These are phyloP conservation scores for Ascochyta clinopodiicola DNA, from an alignment of 2,329 filamentous ascomycete genomes.

Conservation along the genomic window DNA sequence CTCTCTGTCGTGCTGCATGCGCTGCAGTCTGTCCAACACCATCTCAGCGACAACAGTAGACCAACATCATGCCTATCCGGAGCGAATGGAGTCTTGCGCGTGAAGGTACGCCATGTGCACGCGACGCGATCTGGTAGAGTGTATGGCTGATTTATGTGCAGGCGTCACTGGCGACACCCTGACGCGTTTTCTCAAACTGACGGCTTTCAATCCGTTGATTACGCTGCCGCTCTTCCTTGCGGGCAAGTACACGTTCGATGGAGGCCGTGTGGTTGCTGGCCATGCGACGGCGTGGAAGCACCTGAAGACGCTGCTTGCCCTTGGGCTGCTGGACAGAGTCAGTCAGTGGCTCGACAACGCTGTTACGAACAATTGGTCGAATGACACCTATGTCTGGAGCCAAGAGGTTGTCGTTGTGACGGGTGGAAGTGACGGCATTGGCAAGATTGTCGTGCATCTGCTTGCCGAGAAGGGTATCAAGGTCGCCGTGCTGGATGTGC, in stretches of 20 bases:
- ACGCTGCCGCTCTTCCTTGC: conserved; percentile 69
- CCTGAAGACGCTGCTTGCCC: conserved; percentile 60
- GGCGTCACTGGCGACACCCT: conserved; percentile 62
- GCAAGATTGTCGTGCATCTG: conserved; percentile 67
- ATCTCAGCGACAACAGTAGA: background rate
- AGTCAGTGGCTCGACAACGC: conserved; percentile 61
- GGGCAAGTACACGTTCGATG: conserved; percentile 68
- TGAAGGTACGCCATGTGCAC: conserved; percentile 40
- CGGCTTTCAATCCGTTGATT: conserved; percentile 68
- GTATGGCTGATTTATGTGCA: conserved; percentile 12
- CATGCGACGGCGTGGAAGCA: conserved; percentile 60
- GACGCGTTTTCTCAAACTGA: conserved; percentile 63
- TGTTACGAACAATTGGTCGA: conserved; percentile 58
- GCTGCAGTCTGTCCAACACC: background rate
- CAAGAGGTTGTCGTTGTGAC: conserved; percentile 76
- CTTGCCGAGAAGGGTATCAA: conserved; percentile 70
- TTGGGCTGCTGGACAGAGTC: conserved; percentile 59
- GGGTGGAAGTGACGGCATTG: conserved; percentile 77
- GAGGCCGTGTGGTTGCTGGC: conserved; percentile 59
- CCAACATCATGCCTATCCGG: conserved; percentile 43
- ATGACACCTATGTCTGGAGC: conserved; percentile 68
- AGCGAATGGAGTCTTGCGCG: conserved; percentile 49
- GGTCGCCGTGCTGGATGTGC: conserved; percentile 75
- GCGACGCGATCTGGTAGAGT: background rate
- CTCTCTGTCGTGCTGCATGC: background rate